These are phyloP conservation scores for Botrytis deweyae DNA, from an alignment of 2,329 filamentous ascomycete species.

Conservation along the genomic window DNA sequence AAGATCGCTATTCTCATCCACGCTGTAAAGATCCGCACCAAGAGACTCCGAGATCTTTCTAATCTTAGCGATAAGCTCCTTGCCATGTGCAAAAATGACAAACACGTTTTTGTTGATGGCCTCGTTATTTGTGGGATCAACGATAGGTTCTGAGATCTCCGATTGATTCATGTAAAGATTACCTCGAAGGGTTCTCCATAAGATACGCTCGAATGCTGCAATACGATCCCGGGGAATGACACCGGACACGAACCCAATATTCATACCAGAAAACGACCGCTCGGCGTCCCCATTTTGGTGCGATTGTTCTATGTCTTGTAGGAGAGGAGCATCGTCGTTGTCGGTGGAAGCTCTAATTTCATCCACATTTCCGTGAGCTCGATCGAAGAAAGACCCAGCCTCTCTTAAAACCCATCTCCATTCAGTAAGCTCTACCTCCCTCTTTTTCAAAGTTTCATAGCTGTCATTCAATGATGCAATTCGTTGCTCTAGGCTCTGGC, in stretches of 20 bases:
- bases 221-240: slow-evolving; percentile 93
- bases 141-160: slow-evolving; percentile 89
- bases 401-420: slow-evolving; percentile 98
- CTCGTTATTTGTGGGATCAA: slow-evolving; percentile 92
- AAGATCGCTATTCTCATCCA: slow-evolving; percentile 96
- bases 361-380: slow-evolving; percentile 92
- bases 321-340: slow-evolving; percentile 82
- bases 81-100: slow-evolving; percentile 97
- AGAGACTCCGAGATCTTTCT: slow-evolving; percentile 98
- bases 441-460: slow-evolving; percentile 97
- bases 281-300: slow-evolving; percentile 61
- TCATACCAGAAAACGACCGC: slow-evolving; percentile 92
- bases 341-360: slow-evolving; percentile 91
- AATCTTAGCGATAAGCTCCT: slow-evolving; percentile 98
- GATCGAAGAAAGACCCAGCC: slow-evolving; percentile 95
- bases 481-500: slow-evolving; percentile 88
- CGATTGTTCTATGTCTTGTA: slow-evolving; percentile 90
- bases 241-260: slow-evolving; percentile 97
- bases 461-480: slow-evolving; percentile 92
- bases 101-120: slow-evolving; percentile 96
- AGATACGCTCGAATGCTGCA: slow-evolving; percentile 91
- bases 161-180: slow-evolving; percentile 99
- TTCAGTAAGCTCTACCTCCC: slow-evolving; percentile 93
- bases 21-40: slow-evolving; percentile 91
- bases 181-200: slow-evolving; percentile 94